Percentiles rank a stretch among this genome's conserved stretches.
Conservation (phyloP, 2,329 filamentous ascomycete species). For the Chalara sp. region DNA sequence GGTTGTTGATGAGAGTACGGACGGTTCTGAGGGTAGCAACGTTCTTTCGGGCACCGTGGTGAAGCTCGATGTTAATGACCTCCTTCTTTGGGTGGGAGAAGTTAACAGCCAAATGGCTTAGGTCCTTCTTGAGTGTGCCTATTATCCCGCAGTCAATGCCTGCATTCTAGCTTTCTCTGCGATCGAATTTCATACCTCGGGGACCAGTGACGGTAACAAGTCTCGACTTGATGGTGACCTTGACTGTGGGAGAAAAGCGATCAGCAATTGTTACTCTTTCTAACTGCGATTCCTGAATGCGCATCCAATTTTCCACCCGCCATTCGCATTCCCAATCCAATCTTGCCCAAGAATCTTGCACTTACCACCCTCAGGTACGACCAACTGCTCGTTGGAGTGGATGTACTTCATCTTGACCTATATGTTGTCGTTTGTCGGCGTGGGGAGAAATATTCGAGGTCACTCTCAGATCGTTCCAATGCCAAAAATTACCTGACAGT, state of each 20-base stretch:
- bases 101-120: constrained; percentile 92
- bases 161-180: constrained; percentile 1
- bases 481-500: no score
- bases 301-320: constrained; percentile 5
- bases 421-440: constrained; percentile 20
- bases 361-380: constrained; percentile 95
- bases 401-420: constrained; percentile 95
- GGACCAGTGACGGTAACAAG: constrained; percentile 95
- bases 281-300: constrained; percentile 4
- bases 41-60: constrained; percentile 97
- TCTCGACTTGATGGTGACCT: constrained; percentile 94
- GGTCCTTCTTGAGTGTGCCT: constrained; percentile 96
- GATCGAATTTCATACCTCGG: constrained; percentile 55
- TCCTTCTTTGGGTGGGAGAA: constrained; percentile 84
- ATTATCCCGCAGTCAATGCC: constrained; percentile 21
- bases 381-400: constrained; percentile 92
- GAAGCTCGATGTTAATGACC: constrained; percentile 92
- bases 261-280: constrained; percentile 27
- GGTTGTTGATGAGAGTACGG: constrained; percentile 96
- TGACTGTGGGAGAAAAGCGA: constrained; percentile 58
- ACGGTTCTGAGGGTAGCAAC: constrained; percentile 97
- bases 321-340: neutral
- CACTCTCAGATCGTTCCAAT: neutral
- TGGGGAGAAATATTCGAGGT: constrained; percentile 9
- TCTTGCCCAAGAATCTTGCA: constrained; percentile 25